Conservation (phyloP, 768 basidiomycete genomes). For the Leccinum uliginosum region DNA sequence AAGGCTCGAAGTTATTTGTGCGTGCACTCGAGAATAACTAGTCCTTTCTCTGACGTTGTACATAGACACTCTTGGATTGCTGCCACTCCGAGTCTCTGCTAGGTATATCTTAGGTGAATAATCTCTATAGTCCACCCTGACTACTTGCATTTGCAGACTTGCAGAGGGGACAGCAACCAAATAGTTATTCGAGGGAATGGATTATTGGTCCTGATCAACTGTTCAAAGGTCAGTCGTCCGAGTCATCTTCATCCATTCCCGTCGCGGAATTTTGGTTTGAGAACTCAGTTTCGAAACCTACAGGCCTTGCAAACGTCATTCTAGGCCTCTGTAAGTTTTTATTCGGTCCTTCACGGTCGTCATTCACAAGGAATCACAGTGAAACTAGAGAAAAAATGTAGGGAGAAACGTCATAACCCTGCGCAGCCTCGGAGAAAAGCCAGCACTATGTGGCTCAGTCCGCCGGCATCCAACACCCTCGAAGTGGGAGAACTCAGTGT, state of each 20-base stretch:
- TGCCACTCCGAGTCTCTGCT: constrained; percentile 28
- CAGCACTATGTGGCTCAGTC: constrained; percentile 4
- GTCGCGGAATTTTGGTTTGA: background rate
- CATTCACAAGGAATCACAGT: constrained; percentile 7
- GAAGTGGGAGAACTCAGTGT: constrained; percentile 18
- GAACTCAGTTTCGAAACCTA: background rate
- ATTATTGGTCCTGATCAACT: constrained; percentile 5
- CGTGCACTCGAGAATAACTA: background rate
- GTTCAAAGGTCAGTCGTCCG: constrained; percentile 13
- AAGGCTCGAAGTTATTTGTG: constrained; percentile 21
- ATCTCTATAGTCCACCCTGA: background rate
- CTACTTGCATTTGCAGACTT: constrained; percentile 14
- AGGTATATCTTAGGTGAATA: constrained; percentile 9
- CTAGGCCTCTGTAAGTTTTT: constrained; percentile 9
- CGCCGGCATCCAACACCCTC: constrained; percentile 3
- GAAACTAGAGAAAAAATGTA: constrained; percentile 3
- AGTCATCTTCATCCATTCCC: background rate
- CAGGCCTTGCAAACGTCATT: constrained; percentile 9
- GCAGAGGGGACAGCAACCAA: constrained; percentile 9
- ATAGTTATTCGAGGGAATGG: constrained; percentile 15
- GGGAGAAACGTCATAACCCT: background rate
- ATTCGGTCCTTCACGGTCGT: too few relatives aligned
- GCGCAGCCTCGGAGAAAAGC: constrained; percentile 1
- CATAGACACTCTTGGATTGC: constrained; percentile 28
- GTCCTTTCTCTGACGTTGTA: background rate